Evolutionary conservation across 108 stramenopile genomes (phyloP).

Genomic region (Aureococcus anophagefferens): DNA sequence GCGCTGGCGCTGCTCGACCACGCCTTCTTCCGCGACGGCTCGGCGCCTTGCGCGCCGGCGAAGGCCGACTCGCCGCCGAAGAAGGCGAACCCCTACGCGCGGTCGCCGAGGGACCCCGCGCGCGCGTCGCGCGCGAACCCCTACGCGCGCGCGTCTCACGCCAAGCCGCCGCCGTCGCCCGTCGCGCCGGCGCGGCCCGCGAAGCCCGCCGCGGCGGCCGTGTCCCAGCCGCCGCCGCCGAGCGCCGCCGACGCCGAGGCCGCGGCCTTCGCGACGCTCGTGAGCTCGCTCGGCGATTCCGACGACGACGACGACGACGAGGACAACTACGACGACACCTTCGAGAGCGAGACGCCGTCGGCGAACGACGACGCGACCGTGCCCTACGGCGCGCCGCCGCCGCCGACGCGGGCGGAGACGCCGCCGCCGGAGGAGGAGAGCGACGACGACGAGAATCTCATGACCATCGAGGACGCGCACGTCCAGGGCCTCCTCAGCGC

Average conservation of each 20-base stretch:
- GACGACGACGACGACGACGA: not conserved
- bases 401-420: not conserved
- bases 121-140: not conserved
- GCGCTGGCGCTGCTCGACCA: constrained; percentile 34
- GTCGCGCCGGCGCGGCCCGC: no score
- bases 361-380: not conserved
- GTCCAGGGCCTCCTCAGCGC: not conserved
- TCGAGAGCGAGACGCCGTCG: not conserved
- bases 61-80: not conserved
- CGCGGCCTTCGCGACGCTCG: not conserved
- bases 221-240: not conserved
- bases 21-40: constrained; percentile 23
- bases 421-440: no score
- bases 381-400: not conserved
- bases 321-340: not conserved
- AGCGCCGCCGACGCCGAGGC: not conserved
- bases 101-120: not conserved
- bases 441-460: not conserved
- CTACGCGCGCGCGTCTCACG: not conserved
- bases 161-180: no score
- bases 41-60: not conserved
- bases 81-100: not conserved
- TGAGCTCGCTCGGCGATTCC: not conserved
- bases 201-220: no score
- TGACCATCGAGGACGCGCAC: not conserved